A percentile compares a stretch with the other conserved stretches of the same genome.
These are phyloP conservation scores for Melampsora americana DNA, from an alignment of 1,284 basidiomycete genomes.

Conservation along the genomic window DNA sequence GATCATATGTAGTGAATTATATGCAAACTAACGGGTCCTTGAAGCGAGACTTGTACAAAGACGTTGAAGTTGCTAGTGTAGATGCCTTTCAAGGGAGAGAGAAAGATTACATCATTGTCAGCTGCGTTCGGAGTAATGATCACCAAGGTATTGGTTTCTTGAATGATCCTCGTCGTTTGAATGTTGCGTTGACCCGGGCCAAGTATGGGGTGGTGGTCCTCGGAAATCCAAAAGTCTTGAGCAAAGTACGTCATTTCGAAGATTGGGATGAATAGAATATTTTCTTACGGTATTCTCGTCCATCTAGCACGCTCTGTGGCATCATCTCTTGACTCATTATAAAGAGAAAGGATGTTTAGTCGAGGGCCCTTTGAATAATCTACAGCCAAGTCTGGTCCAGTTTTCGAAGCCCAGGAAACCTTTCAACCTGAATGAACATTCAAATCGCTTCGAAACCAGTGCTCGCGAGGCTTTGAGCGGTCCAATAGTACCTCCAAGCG, in stretches of 20 bases:
- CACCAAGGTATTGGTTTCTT: constrained; percentile 99
- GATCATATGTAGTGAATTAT: constrained; percentile 97
- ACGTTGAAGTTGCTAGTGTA: constrained; percentile 96
- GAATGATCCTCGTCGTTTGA: constrained; percentile 92
- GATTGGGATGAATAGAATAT: neutral
- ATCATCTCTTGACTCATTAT: constrained; percentile 96
- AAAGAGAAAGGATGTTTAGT: constrained; percentile 93
- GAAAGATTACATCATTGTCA: constrained; percentile 99
- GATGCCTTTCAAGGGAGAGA: constrained; percentile 99
- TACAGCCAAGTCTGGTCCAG: constrained; percentile 97
- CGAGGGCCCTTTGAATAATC: constrained; percentile 91
- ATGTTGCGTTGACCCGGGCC: constrained; percentile 93
- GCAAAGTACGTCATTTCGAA: constrained; percentile 69
- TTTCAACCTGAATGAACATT: constrained; percentile 46
- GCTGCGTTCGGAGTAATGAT: constrained; percentile 98
- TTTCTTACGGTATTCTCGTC: constrained; percentile 30
- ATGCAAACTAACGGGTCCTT: constrained; percentile 98
- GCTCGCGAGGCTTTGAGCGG: constrained; percentile 46
- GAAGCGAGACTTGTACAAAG: constrained; percentile 98
- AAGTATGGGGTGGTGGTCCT: constrained; percentile 97
- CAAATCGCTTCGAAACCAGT: constrained; percentile 49
- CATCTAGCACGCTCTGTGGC: constrained; percentile 88
- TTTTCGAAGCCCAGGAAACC: constrained; percentile 91
- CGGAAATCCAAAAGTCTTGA: constrained; percentile 96
- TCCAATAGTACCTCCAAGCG: neutral